These are phyloP conservation scores for Eimeria necatrix DNA, from an alignment of 169 alveolate species.

Conservation along the genomic window DNA sequence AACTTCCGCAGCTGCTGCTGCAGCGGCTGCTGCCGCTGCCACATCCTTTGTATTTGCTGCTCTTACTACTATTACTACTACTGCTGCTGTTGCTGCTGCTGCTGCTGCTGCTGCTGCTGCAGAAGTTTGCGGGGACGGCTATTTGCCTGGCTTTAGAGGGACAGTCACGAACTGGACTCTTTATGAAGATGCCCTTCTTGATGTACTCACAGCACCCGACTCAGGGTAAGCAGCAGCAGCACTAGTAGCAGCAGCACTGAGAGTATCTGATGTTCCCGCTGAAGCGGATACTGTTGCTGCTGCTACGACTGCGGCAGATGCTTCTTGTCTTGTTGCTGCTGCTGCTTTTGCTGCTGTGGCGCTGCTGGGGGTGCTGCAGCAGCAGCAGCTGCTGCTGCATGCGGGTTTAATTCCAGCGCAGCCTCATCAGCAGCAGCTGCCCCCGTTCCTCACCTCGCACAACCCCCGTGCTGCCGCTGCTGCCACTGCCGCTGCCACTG, in stretches of 20 bases:
- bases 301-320: not conserved
- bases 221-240: not conserved
- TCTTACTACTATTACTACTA: too few species aligned
- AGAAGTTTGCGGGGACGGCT: not conserved
- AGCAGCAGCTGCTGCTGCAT: not conserved
- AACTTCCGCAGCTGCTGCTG: too few species aligned
- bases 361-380: not conserved
- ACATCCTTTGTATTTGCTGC: too few species aligned
- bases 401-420: too few species aligned
- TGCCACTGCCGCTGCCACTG: not conserved
- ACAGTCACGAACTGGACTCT: not conserved
- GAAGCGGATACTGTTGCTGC: not conserved
- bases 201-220: not conserved
- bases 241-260: too few species aligned
- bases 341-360: not conserved
- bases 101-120: constrained; percentile 50
- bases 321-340: not conserved
- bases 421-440: too few species aligned
- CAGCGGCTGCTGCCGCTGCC: too few species aligned
- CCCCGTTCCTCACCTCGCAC: not conserved
- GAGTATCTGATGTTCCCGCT: not conserved
- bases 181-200: not conserved
- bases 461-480: not conserved
- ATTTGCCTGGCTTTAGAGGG: not conserved
- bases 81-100: not conserved